Evolutionary conservation across 2,329 filamentous ascomycete genomes (phyloP), one percentile per base, ranked within the genome.

Genomic region (Pseudogymnoascus sp.): DNA sequence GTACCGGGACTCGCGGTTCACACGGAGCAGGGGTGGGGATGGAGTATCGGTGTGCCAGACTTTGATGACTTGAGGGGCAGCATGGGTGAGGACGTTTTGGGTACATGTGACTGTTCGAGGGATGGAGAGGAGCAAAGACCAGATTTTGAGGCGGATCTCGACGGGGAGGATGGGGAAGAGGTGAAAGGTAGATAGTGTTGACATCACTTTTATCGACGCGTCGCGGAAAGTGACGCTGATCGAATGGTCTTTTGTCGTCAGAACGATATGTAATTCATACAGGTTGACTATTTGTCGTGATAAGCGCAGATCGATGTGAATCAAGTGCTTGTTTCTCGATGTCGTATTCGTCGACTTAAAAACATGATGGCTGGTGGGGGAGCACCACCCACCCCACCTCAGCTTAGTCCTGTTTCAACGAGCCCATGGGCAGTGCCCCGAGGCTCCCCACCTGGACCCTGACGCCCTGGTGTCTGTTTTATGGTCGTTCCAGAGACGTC

Each of bases 101-200:
- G 68, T 59, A 61, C 68, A 69, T 21, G 49, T 21, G 21, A 71
- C 61, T 1, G 39, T 65, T 33, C 69, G 68, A 16, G 68, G 65
- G 10, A 52, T 38, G 4, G 35, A 55, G 49, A 69, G 60, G 12
- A 63, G 26, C 10, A 64, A 16, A 4, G n/a, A 23, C 68, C 69
- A 72, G 16, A 72, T 66, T 29, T 70, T 69, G 45, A 70, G 63
- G 10, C 68, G 69, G 31, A 72, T 61, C 59, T 72, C 70, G 62
- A 58, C 63, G 29, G 70, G 70, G 16, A 72, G 66, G 10, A 52
- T 21, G 33, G 66, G 64, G 61, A 72, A 72, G 61, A 66, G 64
- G 38, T 66, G 63, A 63, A 72, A 72, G 26, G 64, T 33, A 6
- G 66, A 55, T 11, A 65, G 45, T 14, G 65, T 19, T 19, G 49